These are phyloP conservation scores for Aspergillus unguis DNA, from an alignment of 2,329 filamentous ascomycete species.

Conservation along the genomic window DNA sequence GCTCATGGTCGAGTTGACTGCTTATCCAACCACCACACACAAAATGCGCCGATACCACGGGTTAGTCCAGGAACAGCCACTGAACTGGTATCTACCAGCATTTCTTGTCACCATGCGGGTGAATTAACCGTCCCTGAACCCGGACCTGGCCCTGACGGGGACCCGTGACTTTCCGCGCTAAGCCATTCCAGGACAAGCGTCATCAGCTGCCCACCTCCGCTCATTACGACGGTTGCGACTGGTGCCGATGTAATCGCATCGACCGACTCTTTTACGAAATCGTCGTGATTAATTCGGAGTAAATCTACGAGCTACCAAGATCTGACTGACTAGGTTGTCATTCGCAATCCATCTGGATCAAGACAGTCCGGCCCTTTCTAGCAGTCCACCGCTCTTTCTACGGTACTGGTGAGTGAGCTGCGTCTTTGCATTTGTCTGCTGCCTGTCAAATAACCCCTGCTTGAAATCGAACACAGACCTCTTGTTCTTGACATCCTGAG, in stretches of 20 bases:
- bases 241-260: conserved; percentile 16
- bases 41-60: conserved; percentile 1
- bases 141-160: too few species aligned
- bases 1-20: not conserved
- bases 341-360: conserved; percentile 6
- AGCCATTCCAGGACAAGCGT: conserved; percentile 20
- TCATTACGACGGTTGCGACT: conserved; percentile 16
- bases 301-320: conserved; percentile 5
- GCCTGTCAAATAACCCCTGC: conserved; percentile 17
- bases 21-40: not conserved
- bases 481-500: conserved; percentile 6
- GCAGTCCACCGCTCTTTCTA: conserved; percentile 22
- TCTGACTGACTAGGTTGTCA: not conserved
- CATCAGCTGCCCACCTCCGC: conserved; percentile 26
- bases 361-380: not conserved
- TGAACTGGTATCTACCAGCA: too few species aligned
- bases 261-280: conserved; percentile 11
- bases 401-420: conserved; percentile 17
- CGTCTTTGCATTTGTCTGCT: conserved; percentile 15
- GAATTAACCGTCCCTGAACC: too few species aligned
- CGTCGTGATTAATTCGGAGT: not conserved
- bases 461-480: conserved; percentile 11
- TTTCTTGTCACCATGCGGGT: too few species aligned
- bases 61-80: too few species aligned
- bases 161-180: conserved; percentile 34